Percentiles rank a stretch among this genome's conserved stretches.
These are phyloP conservation scores for Akanthomyces uredinophilus DNA, from an alignment of 2,329 filamentous ascomycete species.

Conservation along the genomic window DNA sequence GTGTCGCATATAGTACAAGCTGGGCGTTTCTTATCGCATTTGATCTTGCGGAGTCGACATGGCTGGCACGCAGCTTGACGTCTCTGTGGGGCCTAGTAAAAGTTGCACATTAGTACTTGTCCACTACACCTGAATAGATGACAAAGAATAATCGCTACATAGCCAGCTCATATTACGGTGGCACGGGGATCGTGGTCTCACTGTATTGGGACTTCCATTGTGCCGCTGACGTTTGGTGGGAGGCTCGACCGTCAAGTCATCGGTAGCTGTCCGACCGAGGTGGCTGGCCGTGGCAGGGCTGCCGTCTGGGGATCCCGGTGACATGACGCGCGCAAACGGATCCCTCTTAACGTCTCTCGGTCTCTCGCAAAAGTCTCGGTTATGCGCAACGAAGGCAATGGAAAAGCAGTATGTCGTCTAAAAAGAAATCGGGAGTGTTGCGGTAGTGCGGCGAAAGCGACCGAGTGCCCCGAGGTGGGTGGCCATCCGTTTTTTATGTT, in stretches of 20 bases:
- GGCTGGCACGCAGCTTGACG: constrained; percentile 19
- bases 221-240: constrained; percentile 5
- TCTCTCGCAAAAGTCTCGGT: not conserved
- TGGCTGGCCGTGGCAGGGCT: not conserved
- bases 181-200: not conserved
- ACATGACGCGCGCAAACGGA: not conserved
- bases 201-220: not conserved
- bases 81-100: constrained; percentile 12
- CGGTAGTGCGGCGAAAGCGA: constrained; percentile 2
- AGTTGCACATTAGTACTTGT: not conserved
- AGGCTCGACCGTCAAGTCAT: not conserved
- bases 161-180: not conserved
- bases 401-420: not conserved
- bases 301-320: not conserved
- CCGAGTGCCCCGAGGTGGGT: constrained; percentile 10
- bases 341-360: not conserved
- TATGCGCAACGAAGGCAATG: not conserved
- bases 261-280: not conserved
- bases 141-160: not conserved
- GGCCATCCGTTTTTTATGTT: not conserved
- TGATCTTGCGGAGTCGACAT: constrained; percentile 19
- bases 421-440: constrained; percentile 3
- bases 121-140: not conserved
- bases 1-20: constrained; percentile 16
- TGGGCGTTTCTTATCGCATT: constrained; percentile 20